phyloP scores from a whole-genome alignment of 78 protist species.

The Pigoraptor vietnamica region DNA sequence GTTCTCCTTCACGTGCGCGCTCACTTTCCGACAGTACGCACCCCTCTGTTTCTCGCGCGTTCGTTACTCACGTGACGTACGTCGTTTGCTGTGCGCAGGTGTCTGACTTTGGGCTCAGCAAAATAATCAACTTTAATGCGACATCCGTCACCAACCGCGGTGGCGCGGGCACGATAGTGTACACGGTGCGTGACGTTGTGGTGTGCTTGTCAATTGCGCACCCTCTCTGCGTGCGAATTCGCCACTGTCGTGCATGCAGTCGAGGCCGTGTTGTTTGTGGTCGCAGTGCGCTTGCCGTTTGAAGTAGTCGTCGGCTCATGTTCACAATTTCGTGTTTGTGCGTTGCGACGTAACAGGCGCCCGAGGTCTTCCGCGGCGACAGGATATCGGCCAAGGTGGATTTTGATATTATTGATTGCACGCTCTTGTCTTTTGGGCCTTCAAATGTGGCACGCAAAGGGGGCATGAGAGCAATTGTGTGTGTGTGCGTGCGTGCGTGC shows the following conservation, averaged over 20 bases:
- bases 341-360: neutral
- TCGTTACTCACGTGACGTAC: too few species aligned
- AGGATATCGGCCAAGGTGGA: slow-evolving; percentile 5
- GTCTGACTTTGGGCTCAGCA: neutral
- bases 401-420: too few species aligned
- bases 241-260: neutral
- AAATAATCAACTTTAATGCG: neutral
- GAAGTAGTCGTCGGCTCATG: too few species aligned
- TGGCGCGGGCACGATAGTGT: slow-evolving; percentile 34
- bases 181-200: slow-evolving; percentile 13
- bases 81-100: neutral
- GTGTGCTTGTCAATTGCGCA: neutral
- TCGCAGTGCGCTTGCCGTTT: neutral
- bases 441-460: too few species aligned
- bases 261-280: neutral
- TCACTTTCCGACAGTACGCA: too few species aligned
- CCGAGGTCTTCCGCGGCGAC: slow-evolving; percentile 34
- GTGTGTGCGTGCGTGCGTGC: neutral
- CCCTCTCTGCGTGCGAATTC: neutral
- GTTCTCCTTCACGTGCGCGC: too few species aligned
- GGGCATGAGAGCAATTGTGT: neutral
- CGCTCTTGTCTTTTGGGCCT: too few species aligned
- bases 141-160: slow-evolving; percentile 8
- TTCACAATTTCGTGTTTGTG: too few species aligned
- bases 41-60: too few species aligned